phyloP scores from a whole-genome alignment of 495 filamentous ascomycete genomes.

The Penicillium simplicissimum region DNA sequence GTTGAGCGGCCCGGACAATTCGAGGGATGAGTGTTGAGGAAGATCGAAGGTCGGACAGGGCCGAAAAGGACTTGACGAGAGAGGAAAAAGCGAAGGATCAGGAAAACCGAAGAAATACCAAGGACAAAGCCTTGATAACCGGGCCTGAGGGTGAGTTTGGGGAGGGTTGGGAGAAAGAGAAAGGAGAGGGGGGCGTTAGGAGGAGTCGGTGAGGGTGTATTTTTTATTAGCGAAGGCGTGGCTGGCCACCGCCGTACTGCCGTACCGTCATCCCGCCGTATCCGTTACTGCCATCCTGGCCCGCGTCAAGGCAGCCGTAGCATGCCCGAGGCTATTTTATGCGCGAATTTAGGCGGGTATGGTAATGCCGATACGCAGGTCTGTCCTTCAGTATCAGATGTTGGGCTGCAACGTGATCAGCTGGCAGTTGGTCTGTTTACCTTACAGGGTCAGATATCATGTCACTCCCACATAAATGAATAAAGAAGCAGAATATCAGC shows the following conservation, averaged over 20 bases:
- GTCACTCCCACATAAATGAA: background rate
- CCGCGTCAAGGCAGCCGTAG: background rate
- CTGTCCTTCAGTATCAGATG: background rate
- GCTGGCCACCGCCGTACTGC: constrained; percentile 17
- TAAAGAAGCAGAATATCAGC: background rate
- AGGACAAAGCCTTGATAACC: constrained; percentile 44
- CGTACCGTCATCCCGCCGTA: background rate
- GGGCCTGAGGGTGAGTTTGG: constrained; percentile 1
- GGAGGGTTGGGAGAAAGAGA: constrained; percentile 14
- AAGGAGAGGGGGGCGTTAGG: constrained; percentile 23
- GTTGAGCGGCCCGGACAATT: constrained; percentile 12
- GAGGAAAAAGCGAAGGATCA: constrained; percentile 17
- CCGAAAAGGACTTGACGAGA: constrained; percentile 4
- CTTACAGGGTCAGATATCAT: background rate
- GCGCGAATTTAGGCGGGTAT: constrained; percentile 16
- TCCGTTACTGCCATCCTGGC: background rate
- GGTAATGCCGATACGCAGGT: constrained; percentile 16
- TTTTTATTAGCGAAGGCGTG: constrained; percentile 34
- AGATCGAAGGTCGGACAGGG: background rate
- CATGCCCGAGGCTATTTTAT: constrained; percentile 9
- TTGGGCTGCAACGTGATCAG: constrained; percentile 23
- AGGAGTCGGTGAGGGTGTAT: constrained; percentile 36
- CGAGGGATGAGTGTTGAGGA: background rate
- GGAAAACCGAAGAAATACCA: constrained; percentile 27
- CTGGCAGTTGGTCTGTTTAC: background rate